These are phyloP conservation scores for Calocybe gangraenosa DNA, from an alignment of 768 basidiomycete species.

Conservation along the genomic window DNA sequence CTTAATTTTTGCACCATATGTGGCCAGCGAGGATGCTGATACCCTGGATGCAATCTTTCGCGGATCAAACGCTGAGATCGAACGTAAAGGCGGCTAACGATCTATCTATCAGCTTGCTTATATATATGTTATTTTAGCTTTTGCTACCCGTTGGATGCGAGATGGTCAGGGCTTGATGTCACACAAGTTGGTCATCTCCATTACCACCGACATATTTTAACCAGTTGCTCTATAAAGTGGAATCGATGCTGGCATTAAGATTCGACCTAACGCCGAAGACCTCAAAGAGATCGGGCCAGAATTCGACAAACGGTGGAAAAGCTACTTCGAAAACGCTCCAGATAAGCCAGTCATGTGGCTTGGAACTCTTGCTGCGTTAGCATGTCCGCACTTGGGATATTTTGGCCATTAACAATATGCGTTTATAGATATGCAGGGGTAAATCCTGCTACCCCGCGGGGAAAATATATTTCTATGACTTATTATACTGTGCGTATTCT, in stretches of 20 bases:
- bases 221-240: slow-evolving; percentile 37
- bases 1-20: slow-evolving; percentile 32
- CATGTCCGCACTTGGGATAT: slow-evolving; percentile 22
- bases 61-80: slow-evolving; percentile 30
- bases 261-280: slow-evolving; percentile 48
- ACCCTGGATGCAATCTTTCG: slow-evolving; percentile 48
- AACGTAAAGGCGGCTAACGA: slow-evolving; percentile 26
- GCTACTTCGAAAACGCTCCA: slow-evolving; percentile 42
- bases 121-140: slow-evolving; percentile 6
- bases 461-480: slow-evolving; percentile 23
- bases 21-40: slow-evolving; percentile 38
- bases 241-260: slow-evolving; percentile 51
- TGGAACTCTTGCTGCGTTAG: slow-evolving; percentile 37
- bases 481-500: slow-evolving; percentile 19
- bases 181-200: slow-evolving; percentile 37
- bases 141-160: slow-evolving; percentile 12
- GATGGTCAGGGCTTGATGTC: slow-evolving; percentile 33
- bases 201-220: neutral
- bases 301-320: slow-evolving; percentile 46
- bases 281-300: slow-evolving; percentile 44
- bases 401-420: neutral
- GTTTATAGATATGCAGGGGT: slow-evolving; percentile 15
- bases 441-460: slow-evolving; percentile 14
- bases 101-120: neutral
- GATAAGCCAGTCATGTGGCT: slow-evolving; percentile 55